phyloP scores from a whole-genome alignment of 1,284 basidiomycete genomes.

The Ganoderma leucocontextum region DNA sequence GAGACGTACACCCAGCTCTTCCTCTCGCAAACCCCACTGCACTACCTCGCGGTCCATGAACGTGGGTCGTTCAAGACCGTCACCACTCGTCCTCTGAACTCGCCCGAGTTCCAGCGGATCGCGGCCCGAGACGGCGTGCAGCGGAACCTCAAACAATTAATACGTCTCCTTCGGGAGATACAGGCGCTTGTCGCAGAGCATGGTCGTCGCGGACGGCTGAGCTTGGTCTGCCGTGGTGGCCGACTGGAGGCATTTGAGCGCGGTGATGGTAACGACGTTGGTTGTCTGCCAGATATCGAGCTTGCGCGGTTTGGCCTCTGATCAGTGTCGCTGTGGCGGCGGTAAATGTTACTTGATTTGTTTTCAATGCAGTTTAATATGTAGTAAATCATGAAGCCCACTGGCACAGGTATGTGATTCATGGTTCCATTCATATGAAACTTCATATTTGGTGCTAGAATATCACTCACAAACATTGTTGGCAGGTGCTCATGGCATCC shows the following conservation, averaged over 20 bases:
- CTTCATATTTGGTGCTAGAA: background rate
- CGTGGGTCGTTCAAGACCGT: conserved; percentile 52
- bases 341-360: background rate
- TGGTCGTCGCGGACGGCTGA: conserved; percentile 52
- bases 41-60: conserved; percentile 56
- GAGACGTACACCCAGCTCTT: conserved; percentile 60
- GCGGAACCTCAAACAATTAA: conserved; percentile 45
- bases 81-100: conserved; percentile 47
- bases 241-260: conserved; percentile 40
- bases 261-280: conserved; percentile 33
- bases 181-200: conserved; percentile 51
- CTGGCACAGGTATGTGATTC: background rate
- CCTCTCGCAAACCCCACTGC: conserved; percentile 61
- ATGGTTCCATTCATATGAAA: background rate
- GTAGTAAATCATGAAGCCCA: background rate
- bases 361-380: background rate
- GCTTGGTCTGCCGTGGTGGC: conserved; percentile 28
- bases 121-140: conserved; percentile 44
- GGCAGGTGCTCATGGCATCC: background rate
- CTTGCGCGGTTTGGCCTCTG: conserved; percentile 46
- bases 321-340: no score
- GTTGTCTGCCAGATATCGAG: conserved; percentile 52
- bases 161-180: conserved; percentile 54
- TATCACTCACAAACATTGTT: background rate
- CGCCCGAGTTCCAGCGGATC: conserved; percentile 28